A percentile compares a stretch with the other conserved stretches of the same genome.
Evolutionary conservation across 2,329 filamentous ascomycete genomes (phyloP).

Genomic region (Talaromyces rugulosus): DNA sequence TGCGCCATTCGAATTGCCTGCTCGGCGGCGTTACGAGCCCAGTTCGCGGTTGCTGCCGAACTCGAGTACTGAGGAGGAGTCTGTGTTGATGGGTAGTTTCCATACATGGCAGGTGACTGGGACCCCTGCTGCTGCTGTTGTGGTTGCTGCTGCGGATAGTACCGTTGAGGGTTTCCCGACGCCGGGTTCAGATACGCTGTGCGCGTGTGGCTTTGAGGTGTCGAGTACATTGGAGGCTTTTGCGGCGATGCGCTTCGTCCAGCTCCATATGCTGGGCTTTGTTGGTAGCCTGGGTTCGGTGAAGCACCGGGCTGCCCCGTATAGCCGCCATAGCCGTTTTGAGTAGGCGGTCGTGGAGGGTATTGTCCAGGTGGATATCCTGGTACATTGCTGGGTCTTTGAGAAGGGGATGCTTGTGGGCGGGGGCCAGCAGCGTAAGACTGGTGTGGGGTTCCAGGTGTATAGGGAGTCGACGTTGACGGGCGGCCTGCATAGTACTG

Average conservation of each 20-base stretch:
- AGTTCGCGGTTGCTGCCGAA: slow-evolving; percentile 31
- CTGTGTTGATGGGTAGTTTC: slow-evolving; percentile 27
- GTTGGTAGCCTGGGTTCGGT: slow-evolving; percentile 23
- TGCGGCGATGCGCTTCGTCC: slow-evolving; percentile 30
- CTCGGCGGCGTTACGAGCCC: slow-evolving; percentile 36
- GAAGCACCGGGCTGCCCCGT: slow-evolving; percentile 25
- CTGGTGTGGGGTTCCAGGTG: slow-evolving; percentile 25
- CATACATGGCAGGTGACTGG: slow-evolving; percentile 25
- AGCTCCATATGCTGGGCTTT: slow-evolving; percentile 23
- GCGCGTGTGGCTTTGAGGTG: slow-evolving; percentile 26
- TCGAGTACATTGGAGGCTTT: slow-evolving; percentile 26
- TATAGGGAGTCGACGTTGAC: slow-evolving; percentile 30
- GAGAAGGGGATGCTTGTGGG: slow-evolving; percentile 31
- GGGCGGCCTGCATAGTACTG: slow-evolving; percentile 16
- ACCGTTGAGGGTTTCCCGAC: slow-evolving; percentile 25
- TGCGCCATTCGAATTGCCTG: slow-evolving; percentile 37
- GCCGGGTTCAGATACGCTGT: slow-evolving; percentile 32
- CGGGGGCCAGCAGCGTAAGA: slow-evolving; percentile 26
- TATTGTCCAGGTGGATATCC: slow-evolving; percentile 35
- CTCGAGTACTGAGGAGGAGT: slow-evolving; percentile 27
- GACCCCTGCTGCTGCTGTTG: slow-evolving; percentile 30
- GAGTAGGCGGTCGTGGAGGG: slow-evolving; percentile 34
- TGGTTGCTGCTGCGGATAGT: slow-evolving; percentile 23
- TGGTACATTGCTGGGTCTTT: slow-evolving; percentile 32
- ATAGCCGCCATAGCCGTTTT: slow-evolving; percentile 33